Evolutionary conservation across 257 asterid species (phyloP).

Genomic region (Fraxinus americana): DNA sequence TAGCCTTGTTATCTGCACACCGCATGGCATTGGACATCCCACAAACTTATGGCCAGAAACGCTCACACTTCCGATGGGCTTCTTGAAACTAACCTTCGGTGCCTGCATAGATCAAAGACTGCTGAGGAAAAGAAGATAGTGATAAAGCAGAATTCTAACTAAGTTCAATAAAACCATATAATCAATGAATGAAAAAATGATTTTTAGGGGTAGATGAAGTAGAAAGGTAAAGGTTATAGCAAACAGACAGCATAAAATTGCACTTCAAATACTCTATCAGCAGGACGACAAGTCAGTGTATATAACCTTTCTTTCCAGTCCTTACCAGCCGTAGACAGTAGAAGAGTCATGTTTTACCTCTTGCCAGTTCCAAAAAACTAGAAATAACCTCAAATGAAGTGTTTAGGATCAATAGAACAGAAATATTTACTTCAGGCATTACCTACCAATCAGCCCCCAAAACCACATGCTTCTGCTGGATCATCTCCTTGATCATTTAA

Average conservation of each 20-base stretch:
- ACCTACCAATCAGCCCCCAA: constrained; percentile 93
- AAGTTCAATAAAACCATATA: constrained; percentile 36
- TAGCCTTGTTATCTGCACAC: constrained; percentile 82
- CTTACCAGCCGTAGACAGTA: background rate
- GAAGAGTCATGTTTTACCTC: constrained; percentile 23
- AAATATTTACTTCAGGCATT: constrained; percentile 29
- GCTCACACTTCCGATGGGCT: constrained; percentile 94
- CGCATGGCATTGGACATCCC: constrained; percentile 99
- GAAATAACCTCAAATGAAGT: constrained; percentile 10
- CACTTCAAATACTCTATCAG: background rate
- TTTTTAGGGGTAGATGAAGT: background rate
- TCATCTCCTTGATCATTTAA: background rate
- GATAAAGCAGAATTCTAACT: constrained; percentile 18
- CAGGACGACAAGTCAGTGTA: background rate
- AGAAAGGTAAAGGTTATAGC: constrained; percentile 18
- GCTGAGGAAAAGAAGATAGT: constrained; percentile 1
- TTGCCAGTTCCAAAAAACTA: constrained; percentile 24
- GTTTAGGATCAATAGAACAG: background rate
- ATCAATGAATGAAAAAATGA: background rate
- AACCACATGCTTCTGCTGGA: constrained; percentile 7
- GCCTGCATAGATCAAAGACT: constrained; percentile 54
- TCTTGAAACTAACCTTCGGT: constrained; percentile 86
- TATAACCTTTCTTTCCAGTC: background rate
- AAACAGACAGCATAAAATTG: background rate
- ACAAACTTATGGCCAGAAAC: constrained; percentile 98